Evolutionary conservation across 345 rosid genomes (phyloP), one percentile per base, ranked within the genome.

Genomic region (Mangifera indica): DNA sequence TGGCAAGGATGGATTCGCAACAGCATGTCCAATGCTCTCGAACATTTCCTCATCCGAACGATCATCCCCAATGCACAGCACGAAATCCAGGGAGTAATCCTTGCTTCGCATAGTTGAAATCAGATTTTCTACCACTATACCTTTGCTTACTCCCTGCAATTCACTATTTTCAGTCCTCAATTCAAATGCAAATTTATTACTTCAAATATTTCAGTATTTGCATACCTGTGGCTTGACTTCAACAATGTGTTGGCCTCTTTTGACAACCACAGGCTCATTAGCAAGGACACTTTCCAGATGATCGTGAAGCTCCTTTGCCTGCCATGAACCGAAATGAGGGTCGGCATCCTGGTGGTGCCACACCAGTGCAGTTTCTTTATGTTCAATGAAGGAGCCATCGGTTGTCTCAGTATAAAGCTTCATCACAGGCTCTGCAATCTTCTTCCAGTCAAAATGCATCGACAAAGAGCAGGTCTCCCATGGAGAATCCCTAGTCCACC

Each of bases 211-310:
- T 13, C 10, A 48, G 48, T 40, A 29, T 10, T 18, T 3, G 15
- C 53, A 53, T 82, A 90, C 98, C 98, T 92, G 98, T n/a, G 96
- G 98, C 73, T 90, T 92, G 57, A 88, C 92, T 84, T 92, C 98
- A 54, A 92, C 96, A 32, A 92, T 92, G 58, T 86, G 77, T 58
- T 82, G 92, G 67, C 98, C 96, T 65, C 88, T 85, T 79, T 87
- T 92, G 70, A 90, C 98, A 75, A 87, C 89, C 51, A 92, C 96
- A 13, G 96, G 98, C 77, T 92, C 96, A 45, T 90, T 90, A 5
- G 92, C 84, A 66, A 92, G 96, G 44, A 92, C 96, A 66, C 74
- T 87, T 74, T 92, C 98, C 76, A 92, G 81, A 70, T 92, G 98
- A 85, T 87, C 89, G 20, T 86, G 90, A 63, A 92, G 98, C 81